Percentiles rank a stretch among this genome's conserved stretches.
These are phyloP conservation scores for Fusarium sororula DNA, from an alignment of 2,329 filamentous ascomycete genomes.

Conservation along the genomic window DNA sequence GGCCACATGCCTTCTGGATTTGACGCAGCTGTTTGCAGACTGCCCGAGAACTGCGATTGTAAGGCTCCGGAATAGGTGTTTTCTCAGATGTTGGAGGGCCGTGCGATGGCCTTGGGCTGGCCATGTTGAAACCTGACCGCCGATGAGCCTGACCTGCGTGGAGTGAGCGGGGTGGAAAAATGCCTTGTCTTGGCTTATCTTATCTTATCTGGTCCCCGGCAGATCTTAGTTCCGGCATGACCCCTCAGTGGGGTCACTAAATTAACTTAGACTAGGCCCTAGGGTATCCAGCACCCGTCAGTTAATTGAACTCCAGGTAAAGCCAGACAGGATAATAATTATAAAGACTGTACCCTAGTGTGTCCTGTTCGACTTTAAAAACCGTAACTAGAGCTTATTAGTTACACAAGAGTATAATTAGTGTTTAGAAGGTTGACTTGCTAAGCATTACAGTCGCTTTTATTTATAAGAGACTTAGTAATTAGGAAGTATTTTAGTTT, in stretches of 20 bases:
- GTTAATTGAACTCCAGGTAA: accelerated
- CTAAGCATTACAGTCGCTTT: too few relatives aligned
- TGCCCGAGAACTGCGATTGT: background rate
- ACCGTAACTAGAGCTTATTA: too few relatives aligned
- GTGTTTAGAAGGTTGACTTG: too few relatives aligned
- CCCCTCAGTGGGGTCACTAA: background rate
- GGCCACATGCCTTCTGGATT: background rate
- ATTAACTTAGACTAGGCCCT: background rate
- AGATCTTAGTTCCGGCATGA: background rate
- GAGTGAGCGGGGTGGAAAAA: background rate
- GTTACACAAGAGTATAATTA: too few relatives aligned
- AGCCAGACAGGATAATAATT: background rate
- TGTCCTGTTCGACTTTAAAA: too few relatives aligned
- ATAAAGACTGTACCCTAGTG: background rate
- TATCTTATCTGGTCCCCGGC: background rate
- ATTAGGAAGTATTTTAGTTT: accelerated
- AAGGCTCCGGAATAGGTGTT: background rate
- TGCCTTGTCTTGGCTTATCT: background rate
- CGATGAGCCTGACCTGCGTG: background rate
- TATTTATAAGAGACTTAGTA: too few relatives aligned
- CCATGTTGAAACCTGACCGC: slow-evolving; percentile 2
- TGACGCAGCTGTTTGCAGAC: slow-evolving; percentile 3
- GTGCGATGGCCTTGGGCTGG: background rate
- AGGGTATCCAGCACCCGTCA: background rate
- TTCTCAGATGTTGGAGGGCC: background rate